Conservation (phyloP, 331 rosid genomes). For the Acacia concinna region DNA sequence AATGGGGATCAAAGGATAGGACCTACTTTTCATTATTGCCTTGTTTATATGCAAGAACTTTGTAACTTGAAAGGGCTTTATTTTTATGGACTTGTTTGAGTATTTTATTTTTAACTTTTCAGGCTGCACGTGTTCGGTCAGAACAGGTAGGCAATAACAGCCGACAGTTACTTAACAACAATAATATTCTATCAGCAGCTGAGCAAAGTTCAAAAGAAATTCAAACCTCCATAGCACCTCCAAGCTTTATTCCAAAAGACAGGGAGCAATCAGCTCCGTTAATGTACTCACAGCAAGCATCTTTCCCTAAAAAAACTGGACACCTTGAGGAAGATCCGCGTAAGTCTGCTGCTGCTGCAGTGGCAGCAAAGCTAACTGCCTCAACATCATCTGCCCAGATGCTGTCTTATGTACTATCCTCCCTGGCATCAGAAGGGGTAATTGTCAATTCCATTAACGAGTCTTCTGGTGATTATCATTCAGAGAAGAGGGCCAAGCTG, state of each 20-base stretch:
- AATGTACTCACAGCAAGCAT: constrained; percentile 60
- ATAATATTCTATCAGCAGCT: constrained; percentile 44
- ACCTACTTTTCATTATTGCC: neutral
- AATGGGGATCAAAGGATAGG: neutral
- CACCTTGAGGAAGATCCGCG: constrained; percentile 71
- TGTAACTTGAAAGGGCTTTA: constrained; percentile 2
- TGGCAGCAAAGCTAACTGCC: constrained; percentile 94
- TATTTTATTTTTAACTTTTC: constrained; percentile 25
- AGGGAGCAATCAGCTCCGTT: constrained; percentile 82
- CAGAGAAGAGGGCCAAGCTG: constrained; percentile 79
- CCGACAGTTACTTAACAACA: constrained; percentile 52
- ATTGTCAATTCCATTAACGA: constrained; percentile 61
- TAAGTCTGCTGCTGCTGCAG: constrained; percentile 97
- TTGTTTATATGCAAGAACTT: neutral
- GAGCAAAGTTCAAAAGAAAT: constrained; percentile 70
- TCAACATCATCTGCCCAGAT: constrained; percentile 92
- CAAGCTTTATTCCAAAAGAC: constrained; percentile 50
- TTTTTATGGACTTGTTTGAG: constrained; percentile 12
- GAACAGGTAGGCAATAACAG: constrained; percentile 55
- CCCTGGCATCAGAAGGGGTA: constrained; percentile 95
- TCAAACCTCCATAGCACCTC: constrained; percentile 58
- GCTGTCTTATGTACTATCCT: constrained; percentile 93
- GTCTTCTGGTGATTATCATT: constrained; percentile 57
- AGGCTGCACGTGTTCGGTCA: constrained; percentile 86
- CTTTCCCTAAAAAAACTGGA: constrained; percentile 59